Conservation (phyloP, 345 rosid species). For the Pugionium cornutum region DNA sequence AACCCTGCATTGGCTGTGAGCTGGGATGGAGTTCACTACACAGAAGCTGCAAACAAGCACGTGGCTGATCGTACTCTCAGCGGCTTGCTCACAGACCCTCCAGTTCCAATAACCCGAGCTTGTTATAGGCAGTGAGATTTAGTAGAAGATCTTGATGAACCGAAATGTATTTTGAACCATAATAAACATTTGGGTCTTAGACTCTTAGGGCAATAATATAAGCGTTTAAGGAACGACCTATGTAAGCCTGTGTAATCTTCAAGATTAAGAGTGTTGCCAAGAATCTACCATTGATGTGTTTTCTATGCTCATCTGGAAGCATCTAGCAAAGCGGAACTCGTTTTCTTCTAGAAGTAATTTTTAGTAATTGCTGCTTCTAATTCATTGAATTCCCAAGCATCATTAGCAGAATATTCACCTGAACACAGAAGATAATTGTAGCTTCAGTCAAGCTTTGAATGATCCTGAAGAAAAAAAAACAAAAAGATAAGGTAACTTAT, state of each 20-base stretch:
- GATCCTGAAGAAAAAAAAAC: too few species aligned
- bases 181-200: constrained; percentile 22
- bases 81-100: constrained; percentile 67
- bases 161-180: constrained; percentile 5
- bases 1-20: constrained; percentile 52
- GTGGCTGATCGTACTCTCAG: constrained; percentile 60
- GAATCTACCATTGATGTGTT: constrained; percentile 12
- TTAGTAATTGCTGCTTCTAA: constrained; percentile 77
- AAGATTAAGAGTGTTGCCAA: constrained; percentile 18
- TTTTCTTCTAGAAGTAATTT: constrained; percentile 52
- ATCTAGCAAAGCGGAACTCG: background rate
- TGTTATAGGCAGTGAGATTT: constrained; percentile 52
- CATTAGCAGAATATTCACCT: constrained; percentile 84
- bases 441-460: too few species aligned
- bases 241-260: constrained; percentile 29
- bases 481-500: constrained; percentile 6
- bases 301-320: constrained; percentile 20
- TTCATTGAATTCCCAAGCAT: constrained; percentile 88
- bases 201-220: constrained; percentile 22
- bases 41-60: constrained; percentile 71
- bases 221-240: constrained; percentile 19
- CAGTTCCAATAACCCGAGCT: constrained; percentile 56
- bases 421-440: constrained; percentile 2
- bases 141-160: constrained; percentile 19
- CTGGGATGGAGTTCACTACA: constrained; percentile 74